Evolutionary conservation across 495 filamentous ascomycete species (phyloP).

Genomic region (Hypoxylon perforatum): DNA sequence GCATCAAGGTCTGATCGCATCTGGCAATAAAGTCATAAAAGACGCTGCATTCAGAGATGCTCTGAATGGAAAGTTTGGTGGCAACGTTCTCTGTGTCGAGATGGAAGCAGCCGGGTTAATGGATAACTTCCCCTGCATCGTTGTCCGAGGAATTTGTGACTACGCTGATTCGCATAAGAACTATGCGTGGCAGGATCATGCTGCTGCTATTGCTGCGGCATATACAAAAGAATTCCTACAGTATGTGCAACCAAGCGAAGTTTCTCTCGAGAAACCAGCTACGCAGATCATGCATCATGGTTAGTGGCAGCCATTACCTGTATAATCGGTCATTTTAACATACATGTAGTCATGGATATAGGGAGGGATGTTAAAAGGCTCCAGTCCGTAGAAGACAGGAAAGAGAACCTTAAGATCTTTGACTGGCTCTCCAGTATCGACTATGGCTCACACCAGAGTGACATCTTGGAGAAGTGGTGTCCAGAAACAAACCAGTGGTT

Average conservation of each 20-base stretch:
- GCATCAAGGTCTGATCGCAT: slow-evolving; percentile 56
- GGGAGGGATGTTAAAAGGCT: neutral
- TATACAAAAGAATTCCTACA: neutral
- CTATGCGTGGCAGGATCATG: neutral
- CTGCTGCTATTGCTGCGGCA: neutral
- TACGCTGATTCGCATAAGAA: slow-evolving; percentile 48
- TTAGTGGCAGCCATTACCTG: neutral
- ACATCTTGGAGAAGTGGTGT: neutral
- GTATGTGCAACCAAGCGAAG: neutral
- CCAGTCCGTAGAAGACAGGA: neutral
- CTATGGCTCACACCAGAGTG: neutral
- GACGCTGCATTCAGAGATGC: slow-evolving; percentile 19
- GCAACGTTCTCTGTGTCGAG: slow-evolving; percentile 33
- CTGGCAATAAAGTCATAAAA: slow-evolving; percentile 50
- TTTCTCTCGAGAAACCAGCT: neutral
- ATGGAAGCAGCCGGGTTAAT: slow-evolving; percentile 45
- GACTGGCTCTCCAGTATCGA: neutral
- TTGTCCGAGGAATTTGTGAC: slow-evolving; percentile 57
- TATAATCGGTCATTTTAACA: neutral
- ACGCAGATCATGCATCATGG: neutral
- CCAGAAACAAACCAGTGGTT: neutral
- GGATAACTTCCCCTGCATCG: slow-evolving; percentile 41
- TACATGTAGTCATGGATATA: neutral
- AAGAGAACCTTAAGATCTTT: neutral
- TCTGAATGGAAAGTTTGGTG: neutral